A percentile compares a stretch with the other conserved stretches of the same genome.
Evolutionary conservation across 306 rosid genomes (phyloP).

Genomic region (Malus sieversii): DNA sequence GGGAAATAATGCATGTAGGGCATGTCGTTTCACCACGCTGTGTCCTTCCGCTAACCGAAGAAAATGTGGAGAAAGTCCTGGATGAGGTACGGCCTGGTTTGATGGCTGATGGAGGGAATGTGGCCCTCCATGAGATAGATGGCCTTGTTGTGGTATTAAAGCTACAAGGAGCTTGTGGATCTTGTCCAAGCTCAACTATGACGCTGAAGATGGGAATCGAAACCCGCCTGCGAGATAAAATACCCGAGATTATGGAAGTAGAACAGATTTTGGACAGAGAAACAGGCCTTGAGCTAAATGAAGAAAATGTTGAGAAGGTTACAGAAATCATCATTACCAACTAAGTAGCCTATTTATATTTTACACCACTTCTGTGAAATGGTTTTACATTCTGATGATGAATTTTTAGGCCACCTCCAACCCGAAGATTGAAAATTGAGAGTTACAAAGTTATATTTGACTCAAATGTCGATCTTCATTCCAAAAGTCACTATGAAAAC

Average conservation of each 20-base stretch:
- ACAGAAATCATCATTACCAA: neutral
- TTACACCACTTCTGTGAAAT: neutral
- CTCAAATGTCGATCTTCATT: neutral
- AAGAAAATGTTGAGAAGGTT: slow-evolving; percentile 85
- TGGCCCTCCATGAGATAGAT: slow-evolving; percentile 89
- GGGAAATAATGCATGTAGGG: slow-evolving; percentile 33
- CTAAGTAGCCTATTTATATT: neutral
- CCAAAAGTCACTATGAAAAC: neutral
- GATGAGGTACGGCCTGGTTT: slow-evolving; percentile 91
- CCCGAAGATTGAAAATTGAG: too few species aligned
- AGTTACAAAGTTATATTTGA: too few species aligned
- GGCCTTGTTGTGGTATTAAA: slow-evolving; percentile 87
- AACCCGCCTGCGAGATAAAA: slow-evolving; percentile 80
- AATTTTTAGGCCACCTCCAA: too few species aligned
- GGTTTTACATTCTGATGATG: neutral
- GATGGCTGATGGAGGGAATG: slow-evolving; percentile 98
- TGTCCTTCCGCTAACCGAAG: slow-evolving; percentile 79
- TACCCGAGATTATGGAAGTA: slow-evolving; percentile 81
- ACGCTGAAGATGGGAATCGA: slow-evolving; percentile 93
- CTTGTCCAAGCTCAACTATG: slow-evolving; percentile 97
- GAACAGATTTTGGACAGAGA: slow-evolving; percentile 84
- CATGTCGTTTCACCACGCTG: slow-evolving; percentile 65
- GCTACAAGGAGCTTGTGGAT: slow-evolving; percentile 96
- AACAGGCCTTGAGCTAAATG: slow-evolving; percentile 78
- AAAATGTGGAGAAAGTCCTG: slow-evolving; percentile 90